A percentile compares a stretch with the other conserved stretches of the same genome.
Evolutionary conservation across 257 asterid species (phyloP).

Genomic region (Rubia yunnanensis): DNA sequence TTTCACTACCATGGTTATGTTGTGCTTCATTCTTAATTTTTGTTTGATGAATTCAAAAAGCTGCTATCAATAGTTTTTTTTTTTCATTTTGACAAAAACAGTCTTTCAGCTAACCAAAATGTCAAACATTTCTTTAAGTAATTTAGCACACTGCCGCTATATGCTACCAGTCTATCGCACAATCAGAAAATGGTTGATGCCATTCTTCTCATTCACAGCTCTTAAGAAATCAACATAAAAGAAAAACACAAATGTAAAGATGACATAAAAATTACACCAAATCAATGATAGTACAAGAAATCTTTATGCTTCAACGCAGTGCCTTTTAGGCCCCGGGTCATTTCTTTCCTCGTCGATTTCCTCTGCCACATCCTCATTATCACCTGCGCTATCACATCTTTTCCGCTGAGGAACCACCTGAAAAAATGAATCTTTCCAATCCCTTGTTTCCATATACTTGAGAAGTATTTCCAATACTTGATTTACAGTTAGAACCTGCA

Average conservation of each 20-base stretch:
- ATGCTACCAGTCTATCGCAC: too few species aligned
- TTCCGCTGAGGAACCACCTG: slow-evolving; percentile 87
- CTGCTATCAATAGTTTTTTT: too few species aligned
- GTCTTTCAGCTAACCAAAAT: too few species aligned
- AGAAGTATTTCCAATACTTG: slow-evolving; percentile 87
- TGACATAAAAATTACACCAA: background rate
- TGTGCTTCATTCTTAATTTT: too few species aligned
- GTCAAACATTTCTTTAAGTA: too few species aligned
- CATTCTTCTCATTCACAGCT: too few species aligned
- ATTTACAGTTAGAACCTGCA: slow-evolving; percentile 91
- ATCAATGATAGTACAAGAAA: background rate
- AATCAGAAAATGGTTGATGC: too few species aligned
- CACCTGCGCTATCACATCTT: slow-evolving; percentile 43
- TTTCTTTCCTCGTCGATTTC: slow-evolving; percentile 22
- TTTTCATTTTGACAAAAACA: too few species aligned
- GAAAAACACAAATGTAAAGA: background rate
- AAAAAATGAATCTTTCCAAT: slow-evolving; percentile 79
- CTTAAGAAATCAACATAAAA: background rate
- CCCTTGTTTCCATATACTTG: slow-evolving; percentile 65
- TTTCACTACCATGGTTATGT: too few species aligned
- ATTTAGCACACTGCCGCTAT: too few species aligned
- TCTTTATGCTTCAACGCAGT: slow-evolving; percentile 32
- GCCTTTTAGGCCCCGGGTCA: slow-evolving; percentile 46
- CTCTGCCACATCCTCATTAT: slow-evolving; percentile 25
- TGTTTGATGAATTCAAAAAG: too few species aligned